A percentile compares a stretch with the other conserved stretches of the same genome.
Evolutionary conservation across 2,329 filamentous ascomycete species (phyloP).

Genomic region (Teratosphaeria gauchensis): DNA sequence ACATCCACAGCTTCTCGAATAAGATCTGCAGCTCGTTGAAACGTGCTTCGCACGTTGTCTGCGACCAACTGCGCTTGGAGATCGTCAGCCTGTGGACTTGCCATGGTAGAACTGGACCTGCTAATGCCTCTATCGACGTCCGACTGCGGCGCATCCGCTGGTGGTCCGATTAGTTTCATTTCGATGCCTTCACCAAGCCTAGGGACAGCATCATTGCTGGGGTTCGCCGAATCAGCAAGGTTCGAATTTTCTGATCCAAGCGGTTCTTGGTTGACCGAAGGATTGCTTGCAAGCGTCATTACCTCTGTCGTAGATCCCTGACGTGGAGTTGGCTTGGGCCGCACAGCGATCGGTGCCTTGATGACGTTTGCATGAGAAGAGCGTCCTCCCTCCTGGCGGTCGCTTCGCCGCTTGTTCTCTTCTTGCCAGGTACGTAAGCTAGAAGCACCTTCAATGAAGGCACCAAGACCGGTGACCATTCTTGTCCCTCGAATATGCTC

Average conservation of each 20-base stretch:
- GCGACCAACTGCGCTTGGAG: slow-evolving; percentile 4
- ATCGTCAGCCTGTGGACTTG: slow-evolving; percentile 1
- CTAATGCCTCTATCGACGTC: not conserved
- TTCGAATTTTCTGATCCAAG: not conserved
- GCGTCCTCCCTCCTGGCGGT: not conserved
- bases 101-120: not conserved
- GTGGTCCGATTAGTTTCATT: not conserved
- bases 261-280: not conserved
- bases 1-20: slow-evolving; percentile 40
- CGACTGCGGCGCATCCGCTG: not conserved
- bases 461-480: slow-evolving; percentile 42
- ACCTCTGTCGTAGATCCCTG: not conserved
- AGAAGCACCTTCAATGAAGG: slow-evolving; percentile 7
- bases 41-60: slow-evolving; percentile 25
- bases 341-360: not conserved
- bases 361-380: not conserved
- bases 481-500: slow-evolving; percentile 45
- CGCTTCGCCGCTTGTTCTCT: not conserved
- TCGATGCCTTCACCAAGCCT: not conserved
- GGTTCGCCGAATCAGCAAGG: not conserved
- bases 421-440: slow-evolving; percentile 4
- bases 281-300: not conserved
- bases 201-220: not conserved
- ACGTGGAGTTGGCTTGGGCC: not conserved
- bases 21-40: slow-evolving; percentile 39